phyloP scores from a whole-genome alignment of 768 basidiomycete species.

The Fomitopsis pulvina region DNA sequence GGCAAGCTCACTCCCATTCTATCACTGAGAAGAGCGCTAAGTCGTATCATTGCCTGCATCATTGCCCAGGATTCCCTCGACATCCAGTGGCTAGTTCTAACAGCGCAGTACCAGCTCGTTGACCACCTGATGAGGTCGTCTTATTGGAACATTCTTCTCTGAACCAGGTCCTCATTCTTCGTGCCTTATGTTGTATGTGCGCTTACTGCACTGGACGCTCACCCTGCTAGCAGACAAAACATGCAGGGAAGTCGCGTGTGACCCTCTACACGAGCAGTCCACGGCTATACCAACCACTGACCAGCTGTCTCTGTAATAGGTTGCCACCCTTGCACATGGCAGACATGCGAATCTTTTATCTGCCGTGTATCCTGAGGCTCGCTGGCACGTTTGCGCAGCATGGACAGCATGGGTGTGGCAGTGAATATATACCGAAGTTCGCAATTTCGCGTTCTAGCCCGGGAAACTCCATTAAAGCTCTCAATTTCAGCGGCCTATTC shows the following conservation, averaged over 20 bases:
- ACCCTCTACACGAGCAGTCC: too few relatives aligned
- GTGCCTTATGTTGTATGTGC: neutral
- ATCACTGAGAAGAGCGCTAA: neutral
- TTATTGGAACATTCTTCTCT: neutral
- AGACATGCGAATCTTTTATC: neutral
- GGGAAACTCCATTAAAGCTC: neutral
- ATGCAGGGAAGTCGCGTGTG: too few relatives aligned
- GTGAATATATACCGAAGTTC: neutral
- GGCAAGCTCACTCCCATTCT: neutral
- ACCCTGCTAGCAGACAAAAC: neutral
- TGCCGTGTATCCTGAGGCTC: neutral
- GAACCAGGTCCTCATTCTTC: neutral
- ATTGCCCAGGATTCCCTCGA: neutral
- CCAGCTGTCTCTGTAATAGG: neutral
- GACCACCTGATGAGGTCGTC: neutral
- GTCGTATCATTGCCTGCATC: neutral
- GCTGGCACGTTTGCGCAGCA: neutral
- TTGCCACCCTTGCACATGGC: neutral
- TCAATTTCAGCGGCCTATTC: neutral
- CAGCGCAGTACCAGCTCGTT: neutral
- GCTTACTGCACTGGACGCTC: neutral
- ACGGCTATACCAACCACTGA: neutral
- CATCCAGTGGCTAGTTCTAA: neutral
- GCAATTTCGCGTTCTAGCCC: neutral
- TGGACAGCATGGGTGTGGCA: neutral